These are phyloP conservation scores for Microbotryum violaceum DNA, from an alignment of 1,284 basidiomycete genomes.

Conservation along the genomic window DNA sequence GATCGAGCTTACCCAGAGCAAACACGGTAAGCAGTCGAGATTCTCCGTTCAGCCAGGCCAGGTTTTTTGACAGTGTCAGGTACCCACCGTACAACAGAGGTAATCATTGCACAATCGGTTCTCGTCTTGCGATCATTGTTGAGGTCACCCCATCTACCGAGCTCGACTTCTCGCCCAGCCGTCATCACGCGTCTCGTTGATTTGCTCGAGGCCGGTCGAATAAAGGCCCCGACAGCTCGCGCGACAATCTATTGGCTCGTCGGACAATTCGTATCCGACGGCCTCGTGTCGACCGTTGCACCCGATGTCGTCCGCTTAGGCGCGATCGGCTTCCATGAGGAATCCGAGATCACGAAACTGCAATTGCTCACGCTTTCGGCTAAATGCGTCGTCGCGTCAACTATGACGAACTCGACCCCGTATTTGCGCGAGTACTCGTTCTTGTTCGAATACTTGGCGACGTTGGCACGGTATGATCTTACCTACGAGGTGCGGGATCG, in stretches of 20 bases:
- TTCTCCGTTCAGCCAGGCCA: neutral
- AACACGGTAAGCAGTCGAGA: constrained; percentile 51
- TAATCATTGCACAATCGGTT: constrained; percentile 66
- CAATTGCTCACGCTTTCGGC: constrained; percentile 73
- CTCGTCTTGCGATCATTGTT: constrained; percentile 76
- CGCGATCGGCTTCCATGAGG: constrained; percentile 56
- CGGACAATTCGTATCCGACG: constrained; percentile 63
- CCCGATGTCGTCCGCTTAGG: constrained; percentile 74
- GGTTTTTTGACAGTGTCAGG: neutral
- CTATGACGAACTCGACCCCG: constrained; percentile 41
- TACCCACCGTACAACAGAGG: constrained; percentile 46
- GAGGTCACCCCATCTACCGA: constrained; percentile 44
- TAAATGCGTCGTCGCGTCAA: constrained; percentile 67
- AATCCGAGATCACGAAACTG: constrained; percentile 64
- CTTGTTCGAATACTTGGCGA: constrained; percentile 64
- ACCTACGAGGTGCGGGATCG: constrained; percentile 85
- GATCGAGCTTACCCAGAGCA: constrained; percentile 59
- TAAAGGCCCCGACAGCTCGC: constrained; percentile 65
- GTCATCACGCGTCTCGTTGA: constrained; percentile 60
- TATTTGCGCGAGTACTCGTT: constrained; percentile 30
- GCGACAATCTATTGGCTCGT: constrained; percentile 85
- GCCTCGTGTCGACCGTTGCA: constrained; percentile 42
- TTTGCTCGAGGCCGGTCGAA: constrained; percentile 60
- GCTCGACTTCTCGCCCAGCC: constrained; percentile 9
- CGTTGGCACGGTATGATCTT: constrained; percentile 75